These are phyloP conservation scores for Daldinia eschscholtzii DNA, from an alignment of 2,329 filamentous ascomycete genomes.

Conservation along the genomic window DNA sequence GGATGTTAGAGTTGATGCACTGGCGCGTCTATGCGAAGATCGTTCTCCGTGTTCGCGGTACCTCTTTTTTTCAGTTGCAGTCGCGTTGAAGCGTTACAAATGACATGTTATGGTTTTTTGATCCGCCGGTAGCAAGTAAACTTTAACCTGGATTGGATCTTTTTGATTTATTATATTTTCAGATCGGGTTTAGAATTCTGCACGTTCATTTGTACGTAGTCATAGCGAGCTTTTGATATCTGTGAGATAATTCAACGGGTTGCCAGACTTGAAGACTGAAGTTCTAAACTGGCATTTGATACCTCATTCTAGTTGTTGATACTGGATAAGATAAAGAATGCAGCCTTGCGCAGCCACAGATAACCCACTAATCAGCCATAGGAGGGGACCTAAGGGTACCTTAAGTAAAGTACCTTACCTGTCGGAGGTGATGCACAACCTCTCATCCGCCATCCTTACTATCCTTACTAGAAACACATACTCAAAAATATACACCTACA, in stretches of 20 bases:
- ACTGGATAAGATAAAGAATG: constrained; percentile 29
- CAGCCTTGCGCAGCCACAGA: constrained; percentile 22
- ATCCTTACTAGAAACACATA: not conserved
- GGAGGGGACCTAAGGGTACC: not conserved
- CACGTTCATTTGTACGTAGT: not conserved
- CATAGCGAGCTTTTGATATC: constrained; percentile 6
- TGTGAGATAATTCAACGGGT: not conserved
- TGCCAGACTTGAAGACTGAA: not conserved
- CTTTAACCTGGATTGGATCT: not conserved
- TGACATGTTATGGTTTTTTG: not conserved
- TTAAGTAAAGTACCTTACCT: not conserved
- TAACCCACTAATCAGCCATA: constrained; percentile 13
- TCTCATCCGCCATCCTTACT: constrained; percentile 1
- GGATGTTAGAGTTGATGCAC: not conserved
- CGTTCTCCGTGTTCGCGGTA: not conserved
- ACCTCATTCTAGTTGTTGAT: not conserved
- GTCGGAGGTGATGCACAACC: constrained; percentile 2
- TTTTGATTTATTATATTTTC: constrained; percentile 1
- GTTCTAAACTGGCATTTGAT: not conserved
- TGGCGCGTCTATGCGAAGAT: not conserved
- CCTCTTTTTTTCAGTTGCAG: constrained; percentile 4
- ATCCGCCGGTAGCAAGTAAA: not conserved
- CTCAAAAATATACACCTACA: not conserved
- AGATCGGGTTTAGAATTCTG: not conserved
- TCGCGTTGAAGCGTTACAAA: constrained; percentile 15